phyloP scores from a whole-genome alignment of 2,329 filamentous ascomycete species.

The Tolypocladium ovalisporum region DNA sequence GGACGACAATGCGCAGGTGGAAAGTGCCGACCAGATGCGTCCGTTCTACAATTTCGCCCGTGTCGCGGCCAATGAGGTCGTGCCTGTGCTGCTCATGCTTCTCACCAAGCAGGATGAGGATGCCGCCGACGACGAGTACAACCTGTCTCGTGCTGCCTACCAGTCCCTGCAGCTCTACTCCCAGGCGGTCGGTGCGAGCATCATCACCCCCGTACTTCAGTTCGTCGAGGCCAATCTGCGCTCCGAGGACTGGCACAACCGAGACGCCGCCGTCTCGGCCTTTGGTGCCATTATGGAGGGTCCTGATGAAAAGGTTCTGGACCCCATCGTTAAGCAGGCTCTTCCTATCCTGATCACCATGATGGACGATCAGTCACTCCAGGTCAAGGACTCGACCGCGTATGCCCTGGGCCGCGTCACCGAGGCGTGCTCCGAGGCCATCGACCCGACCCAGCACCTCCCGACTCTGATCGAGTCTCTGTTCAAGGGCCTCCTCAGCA shows the following conservation, averaged over 20 bases:
- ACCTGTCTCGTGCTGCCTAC: conserved; percentile 87
- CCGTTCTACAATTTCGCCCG: conserved; percentile 94
- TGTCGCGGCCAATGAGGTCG: conserved; percentile 86
- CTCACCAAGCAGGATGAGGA: conserved; percentile 98
- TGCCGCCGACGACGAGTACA: conserved; percentile 94
- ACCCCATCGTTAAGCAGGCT: conserved; percentile 92
- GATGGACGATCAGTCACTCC: conserved; percentile 84
- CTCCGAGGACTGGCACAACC: conserved; percentile 84
- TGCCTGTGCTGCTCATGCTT: conserved; percentile 78
- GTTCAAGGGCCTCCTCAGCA: conserved; percentile 81
- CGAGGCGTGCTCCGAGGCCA: conserved; percentile 82
- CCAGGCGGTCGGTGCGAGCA: conserved; percentile 74
- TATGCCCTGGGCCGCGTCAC: conserved; percentile 95
- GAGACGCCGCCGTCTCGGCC: conserved; percentile 91
- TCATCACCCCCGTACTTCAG: conserved; percentile 75
- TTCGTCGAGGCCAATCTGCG: conserved; percentile 91
- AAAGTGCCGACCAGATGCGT: conserved; percentile 73
- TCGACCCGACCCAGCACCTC: conserved; percentile 75
- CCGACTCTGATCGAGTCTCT: conserved; percentile 77
- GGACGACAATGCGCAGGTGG: conserved; percentile 74
- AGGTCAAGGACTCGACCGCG: conserved; percentile 91
- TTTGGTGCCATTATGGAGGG: conserved; percentile 99
- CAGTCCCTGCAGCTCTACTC: conserved; percentile 94
- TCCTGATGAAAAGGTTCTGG: conserved; percentile 82
- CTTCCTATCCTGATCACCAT: conserved; percentile 78